These are phyloP conservation scores for Podila epigama DNA, from an alignment of 192 early-diverging fungal genomes.

Conservation along the genomic window DNA sequence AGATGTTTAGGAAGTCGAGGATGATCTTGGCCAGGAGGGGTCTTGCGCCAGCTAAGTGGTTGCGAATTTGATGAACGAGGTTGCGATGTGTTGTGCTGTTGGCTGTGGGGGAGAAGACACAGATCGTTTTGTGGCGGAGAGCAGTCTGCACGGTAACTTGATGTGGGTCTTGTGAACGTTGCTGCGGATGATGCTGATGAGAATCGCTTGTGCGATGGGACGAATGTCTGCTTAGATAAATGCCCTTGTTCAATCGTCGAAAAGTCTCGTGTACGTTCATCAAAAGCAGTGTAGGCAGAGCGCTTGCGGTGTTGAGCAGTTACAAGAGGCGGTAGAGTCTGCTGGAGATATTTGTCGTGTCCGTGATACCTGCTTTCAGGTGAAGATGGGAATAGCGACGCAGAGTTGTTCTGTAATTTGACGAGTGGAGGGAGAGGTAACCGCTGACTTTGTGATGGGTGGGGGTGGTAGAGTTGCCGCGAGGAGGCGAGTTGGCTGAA, in stretches of 20 bases:
- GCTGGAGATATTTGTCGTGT: too few species aligned
- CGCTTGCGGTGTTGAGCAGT: slow-evolving; percentile 31
- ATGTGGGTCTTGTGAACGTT: slow-evolving; percentile 5
- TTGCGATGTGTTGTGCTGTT: slow-evolving; percentile 5
- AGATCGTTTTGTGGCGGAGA: too few species aligned
- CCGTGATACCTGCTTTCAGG: slow-evolving; percentile 1
- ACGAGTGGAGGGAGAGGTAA: not conserved
- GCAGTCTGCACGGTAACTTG: too few species aligned
- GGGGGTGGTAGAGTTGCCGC: not conserved
- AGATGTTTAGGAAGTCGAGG: too few species aligned
- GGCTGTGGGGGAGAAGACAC: slow-evolving; percentile 2
- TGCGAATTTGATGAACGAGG: not conserved
- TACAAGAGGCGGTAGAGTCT: too few species aligned
- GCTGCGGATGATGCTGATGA: slow-evolving; percentile 32
- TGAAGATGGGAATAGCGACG: slow-evolving; percentile 2
- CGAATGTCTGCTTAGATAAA: not conserved
- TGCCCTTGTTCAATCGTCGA: not conserved
- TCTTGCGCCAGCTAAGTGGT: slow-evolving; percentile 7
- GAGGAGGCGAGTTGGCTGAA: not conserved
- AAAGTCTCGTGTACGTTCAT: slow-evolving; percentile 3
- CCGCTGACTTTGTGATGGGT: not conserved
- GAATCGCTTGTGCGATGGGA: slow-evolving; percentile 33
- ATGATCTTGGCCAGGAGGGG: slow-evolving; percentile 7
- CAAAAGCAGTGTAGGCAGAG: slow-evolving; percentile 42
- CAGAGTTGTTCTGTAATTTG: not conserved